A percentile compares a stretch with the other conserved stretches of the same genome.
Conservation (phyloP, 1,139 yeast genomes). For the Petasospora rhodanensis region DNA sequence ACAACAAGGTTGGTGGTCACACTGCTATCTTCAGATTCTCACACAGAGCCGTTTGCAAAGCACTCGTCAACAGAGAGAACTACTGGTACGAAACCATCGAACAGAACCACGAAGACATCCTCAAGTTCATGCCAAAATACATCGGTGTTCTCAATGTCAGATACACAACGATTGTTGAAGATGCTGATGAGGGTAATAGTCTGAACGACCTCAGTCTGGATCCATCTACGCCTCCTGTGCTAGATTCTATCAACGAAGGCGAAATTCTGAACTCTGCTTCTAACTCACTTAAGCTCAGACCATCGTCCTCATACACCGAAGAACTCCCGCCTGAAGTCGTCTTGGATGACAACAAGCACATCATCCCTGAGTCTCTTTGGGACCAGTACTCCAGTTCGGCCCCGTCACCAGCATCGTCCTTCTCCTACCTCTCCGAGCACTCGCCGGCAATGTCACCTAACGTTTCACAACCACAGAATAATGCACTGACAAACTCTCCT, state of each 20-base stretch:
- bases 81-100: slow-evolving; percentile 89
- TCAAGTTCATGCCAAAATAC: slow-evolving; percentile 85
- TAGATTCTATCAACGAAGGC: slow-evolving; percentile 17
- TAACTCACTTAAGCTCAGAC: slow-evolving; percentile 10
- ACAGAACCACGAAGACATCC: slow-evolving; percentile 64
- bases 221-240: slow-evolving; percentile 14
- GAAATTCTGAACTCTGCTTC: slow-evolving; percentile 7
- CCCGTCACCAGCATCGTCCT: slow-evolving; percentile 42
- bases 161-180: slow-evolving; percentile 35
- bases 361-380: slow-evolving; percentile 77
- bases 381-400: slow-evolving; percentile 52
- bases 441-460: slow-evolving; percentile 17
- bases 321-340: slow-evolving; percentile 71
- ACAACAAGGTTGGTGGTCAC: slow-evolving; percentile 96
- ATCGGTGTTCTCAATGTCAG: slow-evolving; percentile 92
- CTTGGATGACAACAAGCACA: slow-evolving; percentile 83
- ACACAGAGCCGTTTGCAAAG: slow-evolving; percentile 92
- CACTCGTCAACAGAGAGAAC: slow-evolving; percentile 84
- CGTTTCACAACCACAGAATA: background rate
- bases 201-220: slow-evolving; percentile 17
- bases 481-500: slow-evolving; percentile 12
- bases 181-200: slow-evolving; percentile 8
- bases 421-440: slow-evolving; percentile 23
- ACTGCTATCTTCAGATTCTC: slow-evolving; percentile 93
- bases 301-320: slow-evolving; percentile 24